Percentiles rank a stretch among this genome's conserved stretches.
Conservation (phyloP, 495 filamentous ascomycete genomes). For the Hypoxylon intermedium region DNA sequence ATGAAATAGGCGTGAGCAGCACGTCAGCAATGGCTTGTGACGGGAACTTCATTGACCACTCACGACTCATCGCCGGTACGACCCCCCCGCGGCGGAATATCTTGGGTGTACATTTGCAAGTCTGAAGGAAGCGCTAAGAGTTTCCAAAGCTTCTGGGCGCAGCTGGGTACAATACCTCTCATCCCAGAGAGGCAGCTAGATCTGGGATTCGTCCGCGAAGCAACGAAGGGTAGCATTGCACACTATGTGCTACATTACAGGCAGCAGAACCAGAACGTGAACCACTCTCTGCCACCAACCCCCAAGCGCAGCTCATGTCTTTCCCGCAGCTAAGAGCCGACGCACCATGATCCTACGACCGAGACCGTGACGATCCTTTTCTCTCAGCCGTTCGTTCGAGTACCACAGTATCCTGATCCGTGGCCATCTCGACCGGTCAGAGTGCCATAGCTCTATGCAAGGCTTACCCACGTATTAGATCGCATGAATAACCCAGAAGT, state of each 20-base stretch:
- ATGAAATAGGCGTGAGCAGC: not conserved
- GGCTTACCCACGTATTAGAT: not conserved
- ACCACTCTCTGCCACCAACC: not conserved
- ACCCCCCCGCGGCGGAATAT: conserved; percentile 11
- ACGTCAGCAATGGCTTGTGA: conserved; percentile 25
- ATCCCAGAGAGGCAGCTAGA: conserved; percentile 23
- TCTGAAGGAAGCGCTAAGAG: conserved; percentile 21
- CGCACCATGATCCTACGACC: conserved; percentile 4
- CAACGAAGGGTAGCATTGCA: conserved; percentile 18
- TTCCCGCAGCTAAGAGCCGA: conserved; percentile 8
- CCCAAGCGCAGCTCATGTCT: conserved; percentile 1
- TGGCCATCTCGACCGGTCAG: not conserved
- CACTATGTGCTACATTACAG: conserved; percentile 8
- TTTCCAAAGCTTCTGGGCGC: conserved; percentile 2
- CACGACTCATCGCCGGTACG: not conserved
- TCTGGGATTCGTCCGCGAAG: conserved; percentile 13
- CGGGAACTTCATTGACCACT: conserved; percentile 14
- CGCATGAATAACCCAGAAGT: not conserved
- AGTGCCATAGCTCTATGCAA: not conserved
- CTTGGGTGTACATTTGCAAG: conserved; percentile 1
- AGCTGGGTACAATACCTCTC: conserved; percentile 4
- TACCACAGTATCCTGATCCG: not conserved
- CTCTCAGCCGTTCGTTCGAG: not conserved
- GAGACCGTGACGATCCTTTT: not conserved
- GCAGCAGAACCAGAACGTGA: not conserved